Percentiles rank a stretch among this genome's conserved stretches.
Conservation (phyloP, 176 grass and related monocot genomes). For the Luzula sylvatica region DNA sequence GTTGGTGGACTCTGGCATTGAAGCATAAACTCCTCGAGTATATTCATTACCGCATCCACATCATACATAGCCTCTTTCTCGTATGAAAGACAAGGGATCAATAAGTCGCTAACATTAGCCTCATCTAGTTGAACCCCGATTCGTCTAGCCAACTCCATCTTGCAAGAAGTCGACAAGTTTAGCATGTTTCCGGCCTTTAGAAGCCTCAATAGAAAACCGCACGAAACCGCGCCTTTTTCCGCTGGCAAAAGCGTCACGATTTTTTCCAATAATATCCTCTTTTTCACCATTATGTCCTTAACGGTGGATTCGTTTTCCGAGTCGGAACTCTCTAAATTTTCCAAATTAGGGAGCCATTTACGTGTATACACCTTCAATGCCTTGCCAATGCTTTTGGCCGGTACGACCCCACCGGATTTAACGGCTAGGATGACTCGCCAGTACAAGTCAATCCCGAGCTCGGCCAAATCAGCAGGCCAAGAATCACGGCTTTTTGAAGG, state of each 20-base stretch:
- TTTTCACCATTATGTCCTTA: constrained; percentile 37
- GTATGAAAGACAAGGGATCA: constrained; percentile 52
- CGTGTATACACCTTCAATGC: constrained; percentile 58
- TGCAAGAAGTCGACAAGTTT: constrained; percentile 39
- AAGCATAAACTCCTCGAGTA: constrained; percentile 78
- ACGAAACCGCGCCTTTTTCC: constrained; percentile 65
- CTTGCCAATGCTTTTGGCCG: constrained; percentile 54
- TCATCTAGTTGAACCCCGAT: constrained; percentile 78
- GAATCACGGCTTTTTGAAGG: constrained; percentile 26
- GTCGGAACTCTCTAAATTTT: constrained; percentile 1
- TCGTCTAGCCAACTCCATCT: constrained; percentile 45
- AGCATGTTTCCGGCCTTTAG: constrained; percentile 70
- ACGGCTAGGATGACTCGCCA: constrained; percentile 93
- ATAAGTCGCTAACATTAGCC: constrained; percentile 45
- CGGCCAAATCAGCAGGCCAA: constrained; percentile 68
- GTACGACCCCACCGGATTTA: constrained; percentile 55
- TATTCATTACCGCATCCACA: constrained; percentile 41
- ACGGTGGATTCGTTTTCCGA: not conserved
- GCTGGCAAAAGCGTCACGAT: constrained; percentile 61
- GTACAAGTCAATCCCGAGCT: constrained; percentile 71
- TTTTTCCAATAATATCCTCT: constrained; percentile 68
- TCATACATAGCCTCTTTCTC: constrained; percentile 45
- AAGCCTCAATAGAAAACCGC: constrained; percentile 68
- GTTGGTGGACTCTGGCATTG: constrained; percentile 42
- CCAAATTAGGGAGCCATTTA: constrained; percentile 56